Conservation (phyloP, 1,284 basidiomycete genomes). For the Mycena citricolor region DNA sequence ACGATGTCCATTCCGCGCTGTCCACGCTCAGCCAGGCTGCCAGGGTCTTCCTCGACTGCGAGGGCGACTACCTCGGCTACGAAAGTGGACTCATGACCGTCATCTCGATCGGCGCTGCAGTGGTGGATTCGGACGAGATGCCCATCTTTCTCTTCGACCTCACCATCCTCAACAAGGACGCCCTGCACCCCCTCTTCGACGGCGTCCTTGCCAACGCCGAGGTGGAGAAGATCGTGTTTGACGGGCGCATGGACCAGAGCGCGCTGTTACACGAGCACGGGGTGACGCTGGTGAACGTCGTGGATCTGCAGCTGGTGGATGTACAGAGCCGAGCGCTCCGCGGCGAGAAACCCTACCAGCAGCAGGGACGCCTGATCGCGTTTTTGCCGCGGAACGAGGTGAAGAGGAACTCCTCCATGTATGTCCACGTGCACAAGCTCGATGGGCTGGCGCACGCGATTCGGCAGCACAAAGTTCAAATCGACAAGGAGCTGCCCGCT, state of each 20-base stretch:
- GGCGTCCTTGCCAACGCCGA: background rate
- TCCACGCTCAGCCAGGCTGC: no score
- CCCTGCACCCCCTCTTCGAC: background rate
- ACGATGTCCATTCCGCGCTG: no score
- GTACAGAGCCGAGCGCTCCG: constrained; percentile 13
- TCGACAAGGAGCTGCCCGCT: background rate
- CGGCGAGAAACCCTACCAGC: background rate
- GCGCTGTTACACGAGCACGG: constrained; percentile 20
- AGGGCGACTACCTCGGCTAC: background rate
- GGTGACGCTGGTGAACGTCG: constrained; percentile 21
- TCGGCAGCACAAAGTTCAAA: background rate
- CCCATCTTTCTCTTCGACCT: constrained; percentile 1
- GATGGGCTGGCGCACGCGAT: background rate
- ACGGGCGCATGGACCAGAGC: constrained; percentile 26
- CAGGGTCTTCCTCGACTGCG: constrained; percentile 1
- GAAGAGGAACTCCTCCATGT: background rate
- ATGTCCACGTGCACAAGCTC: background rate
- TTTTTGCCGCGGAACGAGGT: background rate
- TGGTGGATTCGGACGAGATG: background rate
- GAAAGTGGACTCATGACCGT: background rate
- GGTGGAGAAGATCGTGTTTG: constrained; percentile 23
- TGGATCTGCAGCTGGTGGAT: constrained; percentile 27
- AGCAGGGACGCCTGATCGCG: background rate
- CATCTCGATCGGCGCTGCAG: background rate
- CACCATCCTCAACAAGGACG: background rate